Base-by-base conservation (phyloP, 164 flowering plant genomes). In the Saururus chinensis region DNA sequence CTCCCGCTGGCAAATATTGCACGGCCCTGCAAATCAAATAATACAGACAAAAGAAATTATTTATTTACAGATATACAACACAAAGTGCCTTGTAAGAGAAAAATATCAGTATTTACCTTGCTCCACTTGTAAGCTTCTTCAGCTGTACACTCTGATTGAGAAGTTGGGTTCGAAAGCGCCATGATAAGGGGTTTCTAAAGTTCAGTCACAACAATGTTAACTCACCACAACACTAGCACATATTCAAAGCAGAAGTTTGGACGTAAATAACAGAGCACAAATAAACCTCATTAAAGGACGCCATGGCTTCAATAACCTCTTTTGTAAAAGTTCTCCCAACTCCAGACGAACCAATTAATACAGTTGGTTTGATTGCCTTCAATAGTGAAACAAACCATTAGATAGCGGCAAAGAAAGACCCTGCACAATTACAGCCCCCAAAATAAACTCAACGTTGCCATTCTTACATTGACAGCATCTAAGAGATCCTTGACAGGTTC, bases 1-100 rank as follows among this genome's bases (percentile, higher is more conserved):
- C 98, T 89, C 60, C 97, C 98, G 65, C 96, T 90, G 13, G 95
- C 92, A 73, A 82, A 93, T 64, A 89, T 82, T 56, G 96, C 95
- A 70, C 90, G 84, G 5, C 97, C 98, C 98, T 93, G 70, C 14
- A 57, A 57, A 22, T 51, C 20, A 67, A 59, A 12, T 8, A 7
- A 45, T 17, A 45, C 49, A 45, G 11, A 17, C 49, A 45, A 45
- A 45, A 45, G 49, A 13, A 41, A 41, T 8, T 8, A 13, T 0
- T 8, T 41, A 8, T 8, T 41, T 12, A 3, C 14, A 12, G 17
- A 45, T 12, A 12, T 17, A 12, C 49, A 12, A 8, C 17, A 4
- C 14, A 45, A 12, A 17, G 17, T 17, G 17, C 17, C 17, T 45
- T 2, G 14, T 12, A 45, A 45, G 14, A 45, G 49, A 4, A 9